Base-by-base conservation (phyloP, 2,329 filamentous ascomycete species). In the Alternaria gaisen region DNA sequence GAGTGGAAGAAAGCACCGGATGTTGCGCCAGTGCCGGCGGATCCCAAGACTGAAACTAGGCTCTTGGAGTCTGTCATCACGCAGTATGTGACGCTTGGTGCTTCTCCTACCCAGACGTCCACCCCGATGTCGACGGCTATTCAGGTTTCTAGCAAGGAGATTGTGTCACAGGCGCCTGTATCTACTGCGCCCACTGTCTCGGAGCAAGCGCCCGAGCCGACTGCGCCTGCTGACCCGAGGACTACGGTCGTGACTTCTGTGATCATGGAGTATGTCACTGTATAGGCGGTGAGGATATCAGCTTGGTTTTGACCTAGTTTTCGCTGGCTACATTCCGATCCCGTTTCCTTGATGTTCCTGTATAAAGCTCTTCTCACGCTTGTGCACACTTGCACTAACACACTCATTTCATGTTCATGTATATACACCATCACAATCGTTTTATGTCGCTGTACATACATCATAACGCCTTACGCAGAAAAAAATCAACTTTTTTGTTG, bases 1-100 rank as follows among this genome's bases (percentile, higher is more conserved):
- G 61, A 53, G 10, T 69, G 68, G 67, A 64, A 65, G 18, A 66
- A 68, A 22, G 65, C 58, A 11, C 61, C 65, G 4, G 53, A 61
- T 6, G 34, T 54, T 36, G 51, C 24, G 4, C 26, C 48, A 28
- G 36, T 43, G 4, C 22, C 38, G 7, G 24, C 38, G 9, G 18
- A 24, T n/a, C 43, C 20, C 12, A 32, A 42, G 51, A 30, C 28
- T 30, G 43, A 42, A 14, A 51, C 46, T 1, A 38, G 44, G 47
- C 11, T 56, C n/a, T 22, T 60, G 24, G 63, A 60, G 22, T 59
- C 56, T 0, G 26, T 63, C 3, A 43, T 56, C 32, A 64, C 65
- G 18, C 56, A 60, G 30, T 57, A 64, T 22, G 53, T 61, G 3
- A 64, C 60, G 5, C 52, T 63, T 10, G 46, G 43, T n/a, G 42